These are phyloP conservation scores for Hansenula lynferdii DNA, from an alignment of 1,139 yeast species.

Conservation along the genomic window DNA sequence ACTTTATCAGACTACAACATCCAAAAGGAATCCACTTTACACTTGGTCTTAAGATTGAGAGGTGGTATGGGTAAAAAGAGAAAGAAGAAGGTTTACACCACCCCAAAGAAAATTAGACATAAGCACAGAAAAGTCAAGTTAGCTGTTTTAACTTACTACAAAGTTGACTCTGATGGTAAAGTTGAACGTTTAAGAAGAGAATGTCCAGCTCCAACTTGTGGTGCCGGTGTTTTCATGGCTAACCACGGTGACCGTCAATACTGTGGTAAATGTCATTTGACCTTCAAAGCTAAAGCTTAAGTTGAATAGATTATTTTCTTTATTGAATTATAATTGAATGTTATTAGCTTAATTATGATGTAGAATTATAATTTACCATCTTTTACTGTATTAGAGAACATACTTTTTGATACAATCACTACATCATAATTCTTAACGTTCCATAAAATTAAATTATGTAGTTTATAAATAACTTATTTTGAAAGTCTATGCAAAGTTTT, in stretches of 20 bases:
- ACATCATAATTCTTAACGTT: too few relatives aligned
- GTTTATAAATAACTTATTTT: too few relatives aligned
- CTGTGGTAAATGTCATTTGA: conserved; percentile 99
- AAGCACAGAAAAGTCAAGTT: conserved; percentile 99
- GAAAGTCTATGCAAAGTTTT: too few relatives aligned
- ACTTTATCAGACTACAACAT: conserved; percentile 99
- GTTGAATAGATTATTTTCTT: conserved; percentile 1
- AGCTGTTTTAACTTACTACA: conserved; percentile 99
- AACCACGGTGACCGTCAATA: conserved; percentile 98
- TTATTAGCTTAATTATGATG: neutral
- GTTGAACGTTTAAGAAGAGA: conserved; percentile 99
- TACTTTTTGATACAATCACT: too few relatives aligned
- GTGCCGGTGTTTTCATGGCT: conserved; percentile 99
- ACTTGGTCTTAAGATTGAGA: conserved; percentile 97
- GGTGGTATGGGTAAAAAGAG: conserved; percentile 99
- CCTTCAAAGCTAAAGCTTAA: conserved; percentile 51
- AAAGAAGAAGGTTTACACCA: conserved; percentile 99
- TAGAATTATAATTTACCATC: too few relatives aligned
- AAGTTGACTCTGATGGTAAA: conserved; percentile 97
- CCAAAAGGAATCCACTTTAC: conserved; percentile 98
- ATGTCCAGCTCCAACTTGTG: conserved; percentile 91
- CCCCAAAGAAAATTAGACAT: conserved; percentile 99
- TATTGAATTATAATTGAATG: neutral
- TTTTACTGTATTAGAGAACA: too few relatives aligned
- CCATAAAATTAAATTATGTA: too few relatives aligned